Conservation (phyloP, 2,329 filamentous ascomycete genomes). For the Leptographium galeiforme region DNA sequence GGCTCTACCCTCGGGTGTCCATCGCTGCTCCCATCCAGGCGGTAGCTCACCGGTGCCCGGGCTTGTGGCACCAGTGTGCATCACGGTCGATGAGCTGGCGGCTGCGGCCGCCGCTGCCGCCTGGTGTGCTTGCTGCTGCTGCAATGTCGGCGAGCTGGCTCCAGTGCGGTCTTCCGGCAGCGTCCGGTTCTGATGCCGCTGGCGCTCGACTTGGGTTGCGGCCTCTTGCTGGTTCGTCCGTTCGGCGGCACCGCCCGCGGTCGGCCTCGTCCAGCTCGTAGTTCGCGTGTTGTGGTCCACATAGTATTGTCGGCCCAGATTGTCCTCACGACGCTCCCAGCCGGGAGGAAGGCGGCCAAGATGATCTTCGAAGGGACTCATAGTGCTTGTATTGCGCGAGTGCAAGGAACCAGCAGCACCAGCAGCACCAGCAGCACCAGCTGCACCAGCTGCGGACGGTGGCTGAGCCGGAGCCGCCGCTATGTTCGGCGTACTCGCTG, state of each 20-base stretch:
- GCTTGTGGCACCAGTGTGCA: constrained; percentile 89
- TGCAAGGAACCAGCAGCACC: constrained; percentile 17
- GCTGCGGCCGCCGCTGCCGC: constrained; percentile 27
- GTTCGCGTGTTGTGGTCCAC: constrained; percentile 96
- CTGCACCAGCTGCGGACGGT: background rate
- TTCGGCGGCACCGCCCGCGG: constrained; percentile 63
- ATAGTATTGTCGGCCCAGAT: constrained; percentile 90
- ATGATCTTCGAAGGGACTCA: constrained; percentile 93
- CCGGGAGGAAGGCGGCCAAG: constrained; percentile 84
- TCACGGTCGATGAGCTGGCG: constrained; percentile 61
- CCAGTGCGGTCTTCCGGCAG: constrained; percentile 91
- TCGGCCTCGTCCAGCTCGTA: constrained; percentile 90
- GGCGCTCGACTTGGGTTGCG: constrained; percentile 82
- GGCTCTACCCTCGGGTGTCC: constrained; percentile 83
- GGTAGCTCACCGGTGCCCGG: constrained; percentile 90
- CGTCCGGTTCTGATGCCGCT: constrained; percentile 89
- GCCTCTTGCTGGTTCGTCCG: constrained; percentile 65
- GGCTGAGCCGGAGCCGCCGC: background rate
- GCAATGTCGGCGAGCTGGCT: constrained; percentile 74
- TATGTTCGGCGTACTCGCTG: background rate
- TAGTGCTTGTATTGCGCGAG: constrained; percentile 36
- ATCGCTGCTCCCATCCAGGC: constrained; percentile 89
- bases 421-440: constrained; percentile 14
- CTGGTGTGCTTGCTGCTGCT: constrained; percentile 32
- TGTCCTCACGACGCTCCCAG: constrained; percentile 94